These are phyloP conservation scores for Neurospora sp. DNA, from an alignment of 495 filamentous ascomycete genomes.

Conservation along the genomic window DNA sequence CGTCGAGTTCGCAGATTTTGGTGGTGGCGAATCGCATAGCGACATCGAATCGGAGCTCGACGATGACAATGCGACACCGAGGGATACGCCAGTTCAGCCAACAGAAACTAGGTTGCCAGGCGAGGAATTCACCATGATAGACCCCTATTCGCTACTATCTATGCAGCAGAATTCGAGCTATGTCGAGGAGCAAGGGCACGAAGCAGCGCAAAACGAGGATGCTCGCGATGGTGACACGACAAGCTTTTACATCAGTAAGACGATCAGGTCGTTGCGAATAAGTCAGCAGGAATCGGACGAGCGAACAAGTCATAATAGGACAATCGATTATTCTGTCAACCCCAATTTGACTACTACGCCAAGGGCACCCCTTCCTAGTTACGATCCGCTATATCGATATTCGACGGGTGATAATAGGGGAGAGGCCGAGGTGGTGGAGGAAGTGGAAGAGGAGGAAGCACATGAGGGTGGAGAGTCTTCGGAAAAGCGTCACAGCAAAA, in stretches of 20 bases:
- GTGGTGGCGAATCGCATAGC: constrained; percentile 14
- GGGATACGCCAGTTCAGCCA: constrained; percentile 8
- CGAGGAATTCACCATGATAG: constrained; percentile 43
- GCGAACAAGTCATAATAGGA: background rate
- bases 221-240: constrained; percentile 36
- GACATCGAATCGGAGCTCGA: constrained; percentile 12
- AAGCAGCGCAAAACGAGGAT: constrained; percentile 21
- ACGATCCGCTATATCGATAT: background rate
- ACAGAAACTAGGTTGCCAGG: constrained; percentile 31
- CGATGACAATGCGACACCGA: background rate
- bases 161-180: constrained; percentile 28
- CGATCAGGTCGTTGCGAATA: constrained; percentile 22
- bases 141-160: constrained; percentile 32
- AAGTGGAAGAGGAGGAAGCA: background rate
- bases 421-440: background rate
- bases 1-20: constrained; percentile 6
- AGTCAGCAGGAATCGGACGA: background rate
- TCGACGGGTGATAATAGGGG: background rate
- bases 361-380: background rate
- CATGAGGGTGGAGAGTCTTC: background rate
- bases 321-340: background rate
- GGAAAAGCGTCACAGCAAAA: background rate
- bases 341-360: background rate
- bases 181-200: constrained; percentile 22
- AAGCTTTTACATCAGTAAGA: constrained; percentile 33